Evolutionary conservation across 2,329 filamentous ascomycete genomes (phyloP).

Genomic region (Cercospora beticola): DNA sequence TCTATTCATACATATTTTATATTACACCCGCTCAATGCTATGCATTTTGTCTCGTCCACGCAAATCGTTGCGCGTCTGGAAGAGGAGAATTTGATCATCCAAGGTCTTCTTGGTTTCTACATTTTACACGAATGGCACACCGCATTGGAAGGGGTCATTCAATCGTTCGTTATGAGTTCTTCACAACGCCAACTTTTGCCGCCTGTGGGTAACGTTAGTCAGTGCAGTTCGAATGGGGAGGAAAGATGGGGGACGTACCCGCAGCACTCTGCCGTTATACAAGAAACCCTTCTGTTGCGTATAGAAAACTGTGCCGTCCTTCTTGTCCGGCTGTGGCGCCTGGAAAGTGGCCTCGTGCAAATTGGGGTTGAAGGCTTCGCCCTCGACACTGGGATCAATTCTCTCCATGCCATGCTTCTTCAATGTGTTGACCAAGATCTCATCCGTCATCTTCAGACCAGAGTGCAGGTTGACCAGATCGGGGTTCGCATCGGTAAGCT

Average conservation of each 20-base stretch:
- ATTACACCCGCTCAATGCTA: background rate
- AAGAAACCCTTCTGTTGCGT: conserved; percentile 95
- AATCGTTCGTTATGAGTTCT: conserved; percentile 58
- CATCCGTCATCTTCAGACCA: conserved; percentile 93
- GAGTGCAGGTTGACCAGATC: conserved; percentile 80
- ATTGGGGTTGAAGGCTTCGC: conserved; percentile 93
- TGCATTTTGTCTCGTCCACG: background rate
- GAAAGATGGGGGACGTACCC: conserved; percentile 46
- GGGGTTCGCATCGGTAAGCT: conserved; percentile 63
- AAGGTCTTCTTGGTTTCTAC: background rate
- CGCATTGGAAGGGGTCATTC: background rate
- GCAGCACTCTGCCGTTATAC: conserved; percentile 83
- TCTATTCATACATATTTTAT: background rate
- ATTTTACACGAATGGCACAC: background rate
- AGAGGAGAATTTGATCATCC: background rate
- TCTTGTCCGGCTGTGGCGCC: conserved; percentile 80
- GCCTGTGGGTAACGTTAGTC: conserved; percentile 48
- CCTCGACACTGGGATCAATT: conserved; percentile 69
- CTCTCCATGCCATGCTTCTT: conserved; percentile 93
- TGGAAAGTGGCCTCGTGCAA: conserved; percentile 96
- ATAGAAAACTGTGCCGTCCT: conserved; percentile 85
- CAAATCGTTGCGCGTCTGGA: background rate
- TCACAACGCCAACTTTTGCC: conserved; percentile 94
- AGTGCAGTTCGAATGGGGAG: background rate
- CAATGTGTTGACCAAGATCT: conserved; percentile 80